Percentiles rank a stretch among this genome's conserved stretches.
Conservation (phyloP, 331 rosid genomes). For the Malus hybrid region DNA sequence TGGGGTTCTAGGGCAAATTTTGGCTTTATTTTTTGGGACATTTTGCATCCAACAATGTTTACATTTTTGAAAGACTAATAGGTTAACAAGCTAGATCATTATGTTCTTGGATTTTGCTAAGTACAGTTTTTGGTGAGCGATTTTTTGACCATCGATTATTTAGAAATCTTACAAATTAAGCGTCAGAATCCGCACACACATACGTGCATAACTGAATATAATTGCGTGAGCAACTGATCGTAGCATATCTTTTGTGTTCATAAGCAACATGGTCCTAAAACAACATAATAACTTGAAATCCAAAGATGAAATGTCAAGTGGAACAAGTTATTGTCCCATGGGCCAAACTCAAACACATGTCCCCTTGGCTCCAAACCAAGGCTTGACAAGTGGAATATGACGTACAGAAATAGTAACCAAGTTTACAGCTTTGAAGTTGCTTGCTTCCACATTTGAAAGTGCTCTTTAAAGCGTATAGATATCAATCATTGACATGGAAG, state of each 20-base stretch:
- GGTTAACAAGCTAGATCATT: too few relatives aligned
- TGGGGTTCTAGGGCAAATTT: background rate
- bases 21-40: background rate
- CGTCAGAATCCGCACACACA: too few relatives aligned
- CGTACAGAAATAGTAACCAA: background rate
- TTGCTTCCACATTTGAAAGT: background rate
- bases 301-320: background rate
- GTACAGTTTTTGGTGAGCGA: too few relatives aligned
- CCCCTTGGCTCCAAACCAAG: background rate
- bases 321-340: background rate
- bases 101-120: too few relatives aligned
- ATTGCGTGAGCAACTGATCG: too few relatives aligned
- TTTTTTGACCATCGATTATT: too few relatives aligned
- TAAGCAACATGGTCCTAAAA: too few relatives aligned
- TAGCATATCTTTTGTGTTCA: too few relatives aligned
- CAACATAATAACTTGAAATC: background rate
- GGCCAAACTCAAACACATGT: background rate
- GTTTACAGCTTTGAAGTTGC: background rate
- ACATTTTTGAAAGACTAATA: background rate
- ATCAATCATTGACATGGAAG: background rate
- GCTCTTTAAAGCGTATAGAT: background rate
- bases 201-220: too few relatives aligned
- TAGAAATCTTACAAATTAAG: too few relatives aligned
- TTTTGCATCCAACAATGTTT: background rate
- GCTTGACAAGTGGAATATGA: background rate